These are phyloP conservation scores for Biscogniauxia marginata DNA, from an alignment of 2,329 filamentous ascomycete species.

Conservation along the genomic window DNA sequence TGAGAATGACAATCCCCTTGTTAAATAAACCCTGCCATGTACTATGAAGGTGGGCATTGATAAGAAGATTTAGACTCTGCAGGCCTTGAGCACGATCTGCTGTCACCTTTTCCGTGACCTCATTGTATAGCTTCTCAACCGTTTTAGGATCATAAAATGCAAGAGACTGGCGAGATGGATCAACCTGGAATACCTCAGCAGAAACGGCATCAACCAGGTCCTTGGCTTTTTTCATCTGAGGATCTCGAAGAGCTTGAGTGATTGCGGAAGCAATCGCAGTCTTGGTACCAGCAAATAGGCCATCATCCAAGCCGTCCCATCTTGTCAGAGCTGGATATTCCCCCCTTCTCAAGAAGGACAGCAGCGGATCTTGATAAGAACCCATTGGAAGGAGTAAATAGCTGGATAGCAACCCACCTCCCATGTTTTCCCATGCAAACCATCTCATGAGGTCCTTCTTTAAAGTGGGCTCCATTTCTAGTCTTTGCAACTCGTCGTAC, in stretches of 20 bases:
- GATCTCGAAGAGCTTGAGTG: slow-evolving; percentile 56
- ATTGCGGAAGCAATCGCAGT: slow-evolving; percentile 62
- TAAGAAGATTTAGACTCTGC: slow-evolving; percentile 66
- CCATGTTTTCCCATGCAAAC: slow-evolving; percentile 93
- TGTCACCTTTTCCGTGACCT: slow-evolving; percentile 62
- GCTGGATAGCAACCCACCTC: slow-evolving; percentile 75
- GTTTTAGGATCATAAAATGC: slow-evolving; percentile 72
- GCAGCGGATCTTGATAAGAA: slow-evolving; percentile 66
- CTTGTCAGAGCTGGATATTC: slow-evolving; percentile 72
- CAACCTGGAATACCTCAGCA: slow-evolving; percentile 60
- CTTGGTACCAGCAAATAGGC: slow-evolving; percentile 70
- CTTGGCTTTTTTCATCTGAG: slow-evolving; percentile 55
- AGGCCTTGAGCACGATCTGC: slow-evolving; percentile 60
- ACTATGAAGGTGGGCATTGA: slow-evolving; percentile 81
- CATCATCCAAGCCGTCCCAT: slow-evolving; percentile 69
- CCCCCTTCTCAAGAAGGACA: slow-evolving; percentile 72
- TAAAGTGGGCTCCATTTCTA: slow-evolving; percentile 59
- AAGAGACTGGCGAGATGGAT: slow-evolving; percentile 64
- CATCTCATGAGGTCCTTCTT: slow-evolving; percentile 75
- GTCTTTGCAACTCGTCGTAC: slow-evolving; percentile 66
- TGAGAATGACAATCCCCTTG: slow-evolving; percentile 75
- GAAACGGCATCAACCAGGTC: slow-evolving; percentile 62
- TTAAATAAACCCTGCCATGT: slow-evolving; percentile 80
- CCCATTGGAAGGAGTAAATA: slow-evolving; percentile 85
- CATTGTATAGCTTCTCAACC: slow-evolving; percentile 65